These are phyloP conservation scores for Sporothrix brasiliensis DNA, from an alignment of 2,329 filamentous ascomycete species.

Conservation along the genomic window DNA sequence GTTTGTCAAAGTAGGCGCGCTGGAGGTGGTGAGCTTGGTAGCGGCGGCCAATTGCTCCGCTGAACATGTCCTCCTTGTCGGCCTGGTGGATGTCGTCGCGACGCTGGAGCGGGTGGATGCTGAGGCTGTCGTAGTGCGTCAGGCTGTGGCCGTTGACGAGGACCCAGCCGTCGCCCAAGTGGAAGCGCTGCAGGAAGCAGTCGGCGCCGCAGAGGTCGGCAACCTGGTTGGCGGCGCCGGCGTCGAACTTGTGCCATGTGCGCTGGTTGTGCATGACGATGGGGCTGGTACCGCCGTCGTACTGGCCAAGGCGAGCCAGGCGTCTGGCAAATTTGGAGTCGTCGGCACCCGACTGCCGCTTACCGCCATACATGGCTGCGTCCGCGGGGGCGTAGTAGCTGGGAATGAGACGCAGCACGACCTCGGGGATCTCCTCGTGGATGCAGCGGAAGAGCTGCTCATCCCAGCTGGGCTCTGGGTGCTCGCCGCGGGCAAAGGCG, in stretches of 20 bases:
- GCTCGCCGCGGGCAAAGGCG: slow-evolving; percentile 27
- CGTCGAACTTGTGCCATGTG: slow-evolving; percentile 46
- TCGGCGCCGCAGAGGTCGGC: slow-evolving; percentile 50
- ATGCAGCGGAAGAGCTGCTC: slow-evolving; percentile 49
- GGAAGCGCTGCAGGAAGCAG: slow-evolving; percentile 53
- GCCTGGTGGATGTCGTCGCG: not conserved
- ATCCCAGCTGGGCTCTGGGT: slow-evolving; percentile 46
- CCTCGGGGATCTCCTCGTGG: slow-evolving; percentile 40
- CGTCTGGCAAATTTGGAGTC: not conserved
- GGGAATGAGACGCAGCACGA: slow-evolving; percentile 49
- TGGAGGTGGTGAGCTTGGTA: slow-evolving; percentile 16
- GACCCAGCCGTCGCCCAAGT: slow-evolving; percentile 52
- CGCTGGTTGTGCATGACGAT: slow-evolving; percentile 48
- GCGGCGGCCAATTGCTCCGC: slow-evolving; percentile 2
- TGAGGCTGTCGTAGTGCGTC: slow-evolving; percentile 43
- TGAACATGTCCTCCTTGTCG: not conserved
- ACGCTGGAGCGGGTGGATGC: slow-evolving; percentile 12
- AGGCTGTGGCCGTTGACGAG: slow-evolving; percentile 53
- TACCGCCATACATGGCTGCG: slow-evolving; percentile 41
- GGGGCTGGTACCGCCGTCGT: slow-evolving; percentile 45
- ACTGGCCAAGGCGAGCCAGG: slow-evolving; percentile 42
- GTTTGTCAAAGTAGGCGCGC: slow-evolving; percentile 37
- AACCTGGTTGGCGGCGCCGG: slow-evolving; percentile 49
- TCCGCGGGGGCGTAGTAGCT: slow-evolving; percentile 48
- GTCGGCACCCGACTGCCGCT: slow-evolving; percentile 36